Conservation (phyloP, 345 rosid species). For the Cardamine chenopodiifolia region DNA sequence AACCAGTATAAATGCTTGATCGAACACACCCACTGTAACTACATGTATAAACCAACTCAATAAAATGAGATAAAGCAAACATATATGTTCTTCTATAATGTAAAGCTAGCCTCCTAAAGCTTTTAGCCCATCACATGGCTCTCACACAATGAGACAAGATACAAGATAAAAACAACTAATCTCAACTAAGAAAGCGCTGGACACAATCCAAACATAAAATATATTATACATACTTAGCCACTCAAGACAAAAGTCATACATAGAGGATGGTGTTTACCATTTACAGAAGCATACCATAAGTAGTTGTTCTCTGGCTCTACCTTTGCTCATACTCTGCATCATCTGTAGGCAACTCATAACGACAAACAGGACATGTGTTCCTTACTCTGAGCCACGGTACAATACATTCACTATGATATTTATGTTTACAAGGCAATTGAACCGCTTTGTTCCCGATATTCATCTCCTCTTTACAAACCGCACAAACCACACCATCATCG, state of each 20-base stretch:
- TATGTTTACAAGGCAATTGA: conserved; percentile 78
- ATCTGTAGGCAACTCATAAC: conserved; percentile 84
- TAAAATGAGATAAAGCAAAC: not conserved
- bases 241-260: conserved; percentile 19
- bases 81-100: not conserved
- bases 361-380: conserved; percentile 95
- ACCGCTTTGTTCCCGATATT: conserved; percentile 57
- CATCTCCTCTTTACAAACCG: conserved; percentile 91
- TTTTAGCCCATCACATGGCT: not conserved
- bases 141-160: conserved; percentile 13
- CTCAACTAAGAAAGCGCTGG: not conserved
- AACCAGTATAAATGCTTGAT: not conserved
- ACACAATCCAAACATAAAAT: conserved; percentile 25
- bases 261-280: not conserved
- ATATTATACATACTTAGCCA: conserved; percentile 1
- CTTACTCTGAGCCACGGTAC: conserved; percentile 79
- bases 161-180: not conserved
- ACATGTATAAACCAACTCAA: not conserved
- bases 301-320: conserved; percentile 41
- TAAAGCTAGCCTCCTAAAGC: conserved; percentile 24
- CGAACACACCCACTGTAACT: not conserved
- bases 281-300: conserved; percentile 21
- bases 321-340: conserved; percentile 73
- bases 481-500: conserved; percentile 55
- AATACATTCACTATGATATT: conserved; percentile 87